These are phyloP conservation scores for Penicillium crustosum DNA, from an alignment of 2,329 filamentous ascomycete genomes.

Conservation along the genomic window DNA sequence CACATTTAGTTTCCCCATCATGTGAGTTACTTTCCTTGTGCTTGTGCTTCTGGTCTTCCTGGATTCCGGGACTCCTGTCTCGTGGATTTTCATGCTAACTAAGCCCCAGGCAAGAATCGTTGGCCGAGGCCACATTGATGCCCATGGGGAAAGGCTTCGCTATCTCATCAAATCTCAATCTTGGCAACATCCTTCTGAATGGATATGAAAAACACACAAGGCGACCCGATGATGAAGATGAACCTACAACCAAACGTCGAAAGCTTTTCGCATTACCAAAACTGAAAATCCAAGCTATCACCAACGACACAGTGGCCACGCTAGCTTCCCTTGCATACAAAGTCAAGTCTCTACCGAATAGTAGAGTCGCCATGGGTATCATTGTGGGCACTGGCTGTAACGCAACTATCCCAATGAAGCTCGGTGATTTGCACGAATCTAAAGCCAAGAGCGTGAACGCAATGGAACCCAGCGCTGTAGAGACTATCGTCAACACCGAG, in stretches of 20 bases:
- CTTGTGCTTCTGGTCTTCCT: background rate
- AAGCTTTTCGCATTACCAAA: slow-evolving; percentile 57
- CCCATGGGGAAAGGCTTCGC: slow-evolving; percentile 61
- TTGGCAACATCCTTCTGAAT: slow-evolving; percentile 54
- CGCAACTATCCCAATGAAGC: slow-evolving; percentile 71
- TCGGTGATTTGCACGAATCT: slow-evolving; percentile 60
- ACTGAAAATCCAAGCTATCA: slow-evolving; percentile 71
- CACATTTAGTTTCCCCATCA: slow-evolving; percentile 53
- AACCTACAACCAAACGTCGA: slow-evolving; percentile 47
- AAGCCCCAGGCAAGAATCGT: slow-evolving; percentile 48
- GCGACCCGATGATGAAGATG: slow-evolving; percentile 37
- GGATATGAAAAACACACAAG: slow-evolving; percentile 56
- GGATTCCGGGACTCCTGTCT: background rate
- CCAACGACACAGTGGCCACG: slow-evolving; percentile 79
- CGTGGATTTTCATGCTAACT: slow-evolving; percentile 15
- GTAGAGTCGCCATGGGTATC: slow-evolving; percentile 72
- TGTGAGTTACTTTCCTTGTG: slow-evolving; percentile 36
- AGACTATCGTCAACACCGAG: slow-evolving; percentile 78
- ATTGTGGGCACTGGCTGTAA: slow-evolving; percentile 82
- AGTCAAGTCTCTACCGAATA: slow-evolving; percentile 60
- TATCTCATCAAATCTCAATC: slow-evolving; percentile 55
- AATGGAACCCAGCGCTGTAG: slow-evolving; percentile 53
- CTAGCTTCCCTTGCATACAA: slow-evolving; percentile 75
- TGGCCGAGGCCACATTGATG: slow-evolving; percentile 56
- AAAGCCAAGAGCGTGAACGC: slow-evolving; percentile 58